These are phyloP conservation scores for Actinidia arguta DNA, from an alignment of 179 eudicot species.

Conservation along the genomic window DNA sequence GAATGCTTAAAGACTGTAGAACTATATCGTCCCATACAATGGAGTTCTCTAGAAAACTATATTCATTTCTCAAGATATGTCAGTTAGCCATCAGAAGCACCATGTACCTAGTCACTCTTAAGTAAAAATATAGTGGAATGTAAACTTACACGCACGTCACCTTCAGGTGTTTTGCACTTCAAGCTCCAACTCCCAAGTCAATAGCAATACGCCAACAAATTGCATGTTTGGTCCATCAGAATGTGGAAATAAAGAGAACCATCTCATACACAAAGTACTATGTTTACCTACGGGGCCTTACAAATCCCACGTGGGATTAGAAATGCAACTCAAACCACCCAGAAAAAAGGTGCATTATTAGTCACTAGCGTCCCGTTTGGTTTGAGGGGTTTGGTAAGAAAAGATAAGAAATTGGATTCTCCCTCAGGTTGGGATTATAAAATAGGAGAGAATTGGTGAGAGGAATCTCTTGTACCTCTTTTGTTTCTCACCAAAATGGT, in stretches of 20 bases:
- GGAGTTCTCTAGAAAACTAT: not conserved
- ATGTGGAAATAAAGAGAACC: not conserved
- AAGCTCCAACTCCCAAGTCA: not conserved
- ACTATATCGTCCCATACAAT: not conserved
- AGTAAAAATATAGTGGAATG: not conserved
- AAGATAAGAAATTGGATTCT: no score
- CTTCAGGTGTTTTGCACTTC: constrained; percentile 5
- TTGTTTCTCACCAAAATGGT: no score
- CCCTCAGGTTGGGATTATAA: no score
- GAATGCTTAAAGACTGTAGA: not conserved
- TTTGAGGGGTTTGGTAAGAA: no score
- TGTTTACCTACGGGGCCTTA: no score
- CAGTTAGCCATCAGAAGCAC: not conserved
- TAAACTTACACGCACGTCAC: constrained; percentile 13
- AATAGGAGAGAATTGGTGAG: not conserved
- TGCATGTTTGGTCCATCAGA: constrained; percentile 12
- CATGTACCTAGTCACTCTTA: constrained; percentile 6
- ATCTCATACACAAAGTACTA: not conserved
- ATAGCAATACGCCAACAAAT: not conserved
- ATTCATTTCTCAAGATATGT: not conserved
- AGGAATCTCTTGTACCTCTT: no score
- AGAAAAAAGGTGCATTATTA: no score
- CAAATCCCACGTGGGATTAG: no score
- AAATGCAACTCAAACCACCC: no score
- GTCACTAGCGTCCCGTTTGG: no score